Base-by-base conservation (phyloP, 768 basidiomycete species). In the Polyporus arcularius region DNA sequence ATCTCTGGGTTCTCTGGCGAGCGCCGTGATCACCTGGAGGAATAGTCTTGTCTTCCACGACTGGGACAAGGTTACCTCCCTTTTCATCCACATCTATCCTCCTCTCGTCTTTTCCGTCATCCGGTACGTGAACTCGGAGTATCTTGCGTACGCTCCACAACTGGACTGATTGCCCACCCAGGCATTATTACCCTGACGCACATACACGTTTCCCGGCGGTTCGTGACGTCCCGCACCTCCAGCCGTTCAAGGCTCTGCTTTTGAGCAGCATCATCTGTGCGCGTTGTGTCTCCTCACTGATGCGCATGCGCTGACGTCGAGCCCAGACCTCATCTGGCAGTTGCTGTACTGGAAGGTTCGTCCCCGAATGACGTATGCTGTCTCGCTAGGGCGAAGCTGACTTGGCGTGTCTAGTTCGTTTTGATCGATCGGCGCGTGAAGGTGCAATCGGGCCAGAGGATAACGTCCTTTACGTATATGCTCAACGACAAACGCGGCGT, bases 31-130 rank as follows among this genome's bases (percentile, higher is more conserved):
- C 66, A 98, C 96, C 10, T 99, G 97, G 97, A 83, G 97, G 62
- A 99, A 99, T 70, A 96, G 93, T 65, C 85, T 99, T 26, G 97
- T 99, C 3, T 99, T 99, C 78, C 97, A 99, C 69, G 95, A 96
- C 69, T 82, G 86, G 57, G 97, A 99, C 73, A 98, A 98, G 74
- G 92, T 98, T 70, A 98, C 92, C 16, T 94, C 91, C 10, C 78
- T 99, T 28, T 98, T 96, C 76, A 85, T 99, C 35, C 97, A 99
- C 71, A 89, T 98, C 58, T 98, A 97, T 70, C 84, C 92, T 0
- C 93, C 97, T 0, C 85, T 96, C 63, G 87, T 89, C 3, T 92
- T 99, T 67, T 95, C 93, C 14, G 89, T 95, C 26, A 94, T 98
- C 57, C 82, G 92, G 92, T 91, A 63, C 35, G 86, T 65, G 18